A percentile compares a stretch with the other conserved stretches of the same genome.
These are phyloP conservation scores for Solanum chilense DNA, from an alignment of 257 asterid genomes.

Conservation along the genomic window DNA sequence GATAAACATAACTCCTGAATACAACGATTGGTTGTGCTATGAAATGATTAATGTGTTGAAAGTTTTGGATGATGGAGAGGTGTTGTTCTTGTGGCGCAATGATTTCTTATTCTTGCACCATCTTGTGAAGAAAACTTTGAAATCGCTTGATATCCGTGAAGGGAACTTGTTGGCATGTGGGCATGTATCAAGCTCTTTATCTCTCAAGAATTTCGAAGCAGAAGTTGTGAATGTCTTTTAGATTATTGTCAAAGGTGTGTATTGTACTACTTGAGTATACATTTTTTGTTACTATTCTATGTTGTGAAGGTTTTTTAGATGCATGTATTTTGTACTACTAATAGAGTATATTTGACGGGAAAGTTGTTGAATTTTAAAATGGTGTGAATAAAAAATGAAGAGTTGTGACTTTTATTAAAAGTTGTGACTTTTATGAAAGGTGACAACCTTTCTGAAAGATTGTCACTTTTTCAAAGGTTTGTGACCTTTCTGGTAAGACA, in stretches of 20 bases:
- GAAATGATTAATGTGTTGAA: conserved; percentile 19
- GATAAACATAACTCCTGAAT: conserved; percentile 12
- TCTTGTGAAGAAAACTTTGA: not conserved
- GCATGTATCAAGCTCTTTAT: not conserved
- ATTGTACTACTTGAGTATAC: not conserved
- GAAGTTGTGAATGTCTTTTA: not conserved
- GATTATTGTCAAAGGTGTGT: not conserved
- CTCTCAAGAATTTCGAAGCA: not conserved
- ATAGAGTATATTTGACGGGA: too few species aligned
- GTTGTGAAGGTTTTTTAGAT: too few species aligned
- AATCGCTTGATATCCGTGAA: not conserved
- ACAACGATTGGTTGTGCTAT: conserved; percentile 11
- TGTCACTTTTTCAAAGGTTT: too few species aligned
- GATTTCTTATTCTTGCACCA: conserved; percentile 2
- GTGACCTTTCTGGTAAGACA: too few species aligned
- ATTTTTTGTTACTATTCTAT: too few species aligned
- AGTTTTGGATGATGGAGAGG: conserved; percentile 24
- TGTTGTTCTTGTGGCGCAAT: conserved; percentile 32
- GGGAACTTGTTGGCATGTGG: not conserved
- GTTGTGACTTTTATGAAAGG: too few species aligned
- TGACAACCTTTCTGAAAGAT: too few species aligned
- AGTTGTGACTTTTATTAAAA: too few species aligned
- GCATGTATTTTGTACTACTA: too few species aligned
- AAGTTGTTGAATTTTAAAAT: too few species aligned
- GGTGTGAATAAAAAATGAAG: too few species aligned